Evolutionary conservation across 805 yeast species (phyloP), one percentile per base, ranked within the genome.

Genomic region (Wickerhamomyces canadensis): DNA sequence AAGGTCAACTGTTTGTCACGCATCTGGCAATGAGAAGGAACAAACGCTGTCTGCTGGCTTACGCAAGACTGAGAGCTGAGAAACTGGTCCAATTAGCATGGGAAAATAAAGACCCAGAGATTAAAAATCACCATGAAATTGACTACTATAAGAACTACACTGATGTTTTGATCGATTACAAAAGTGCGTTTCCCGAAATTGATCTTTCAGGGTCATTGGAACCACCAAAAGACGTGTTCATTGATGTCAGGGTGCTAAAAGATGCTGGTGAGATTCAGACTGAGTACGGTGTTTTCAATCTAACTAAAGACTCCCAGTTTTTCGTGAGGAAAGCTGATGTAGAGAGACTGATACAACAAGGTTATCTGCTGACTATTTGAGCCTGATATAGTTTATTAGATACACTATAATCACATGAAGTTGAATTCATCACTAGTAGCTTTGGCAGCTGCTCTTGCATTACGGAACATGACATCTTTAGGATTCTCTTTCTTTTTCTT

Each of bases 201-300:
- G 98, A 93, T 53, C 62, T 93, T 19, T 76, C 91, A 21, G 98
- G 97, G 0, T 78, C 85, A n/a, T 55, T 93, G 47, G 84, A 75
- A 17, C 98, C 98, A 0, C 98, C 98, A 1, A 75, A 74, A 26
- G 94, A 87, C 48, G 84, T 93, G 21, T 93, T 91, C 50, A 84
- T 91, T 9, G 98, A 91, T 53, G 98, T 93, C 5, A 67, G 98
- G 40, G 98, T 91, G 7, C 61, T 91, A 35, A 84, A 84, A 56
- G 95, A 91, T 52, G 97, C 95, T 0, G 98, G 98, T 2, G 98
- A 93, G 55, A 87, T 91, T 25, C 96, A 89, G 55, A 93, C 98
- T 0, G 98, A 91, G 57, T 91, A 91, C 51, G 98, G 97, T 17
- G 96, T 87, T 4, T 88, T 93, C 64, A 89, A 89, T 51, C 64